These are phyloP conservation scores for Eucalyptus cloeziana DNA, from an alignment of 345 rosid species.

Conservation along the genomic window DNA sequence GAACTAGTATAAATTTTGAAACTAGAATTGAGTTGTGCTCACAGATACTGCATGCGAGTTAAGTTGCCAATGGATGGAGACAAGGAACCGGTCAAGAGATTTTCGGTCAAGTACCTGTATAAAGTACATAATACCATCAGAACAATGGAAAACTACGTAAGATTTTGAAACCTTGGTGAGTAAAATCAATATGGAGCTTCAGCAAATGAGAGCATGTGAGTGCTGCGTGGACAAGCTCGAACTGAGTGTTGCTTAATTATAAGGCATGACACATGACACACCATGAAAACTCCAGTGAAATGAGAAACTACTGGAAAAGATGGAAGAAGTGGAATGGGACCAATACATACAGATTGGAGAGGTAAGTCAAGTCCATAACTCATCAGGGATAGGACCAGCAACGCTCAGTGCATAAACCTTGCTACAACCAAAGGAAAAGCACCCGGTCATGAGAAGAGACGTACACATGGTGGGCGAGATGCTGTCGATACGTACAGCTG, in stretches of 20 bases:
- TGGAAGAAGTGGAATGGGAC: background rate
- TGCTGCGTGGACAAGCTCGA: background rate
- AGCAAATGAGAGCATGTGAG: background rate
- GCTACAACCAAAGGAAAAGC: background rate
- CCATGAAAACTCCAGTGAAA: background rate
- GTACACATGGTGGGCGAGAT: background rate
- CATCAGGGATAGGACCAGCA: slow-evolving; percentile 32
- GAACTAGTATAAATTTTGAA: too few relatives aligned
- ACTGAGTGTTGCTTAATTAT: background rate
- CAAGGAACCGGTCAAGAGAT: slow-evolving; percentile 25
- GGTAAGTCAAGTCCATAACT: slow-evolving; percentile 35
- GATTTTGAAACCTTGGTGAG: background rate
- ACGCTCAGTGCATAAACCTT: slow-evolving; percentile 14
- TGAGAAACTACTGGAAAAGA: background rate
- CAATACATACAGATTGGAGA: slow-evolving; percentile 22
- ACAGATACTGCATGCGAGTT: too few relatives aligned
- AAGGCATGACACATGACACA: background rate
- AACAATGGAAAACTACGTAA: background rate
- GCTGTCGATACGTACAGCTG: slow-evolving; percentile 2
- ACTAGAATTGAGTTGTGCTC: too few relatives aligned
- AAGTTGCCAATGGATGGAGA: too few relatives aligned
- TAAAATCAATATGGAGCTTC: background rate
- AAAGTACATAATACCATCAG: slow-evolving; percentile 25
- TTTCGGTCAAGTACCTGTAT: slow-evolving; percentile 28
- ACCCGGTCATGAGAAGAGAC: background rate